These are phyloP conservation scores for Cyberlindnera mycetangii DNA, from an alignment of 805 yeast species.

Conservation along the genomic window DNA sequence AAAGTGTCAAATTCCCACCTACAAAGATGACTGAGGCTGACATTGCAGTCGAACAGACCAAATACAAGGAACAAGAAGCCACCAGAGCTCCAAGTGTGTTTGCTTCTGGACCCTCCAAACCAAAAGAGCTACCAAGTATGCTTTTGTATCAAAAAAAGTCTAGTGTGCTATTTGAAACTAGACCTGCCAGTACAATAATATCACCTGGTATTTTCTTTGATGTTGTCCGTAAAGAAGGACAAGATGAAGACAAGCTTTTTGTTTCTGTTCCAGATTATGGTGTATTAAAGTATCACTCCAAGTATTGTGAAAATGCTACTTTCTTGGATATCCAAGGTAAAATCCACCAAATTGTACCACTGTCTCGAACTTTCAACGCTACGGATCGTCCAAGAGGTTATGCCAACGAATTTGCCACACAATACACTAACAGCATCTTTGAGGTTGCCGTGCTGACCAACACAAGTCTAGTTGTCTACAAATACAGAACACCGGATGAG, in stretches of 20 bases:
- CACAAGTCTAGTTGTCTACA: constrained; percentile 71
- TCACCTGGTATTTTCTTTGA: constrained; percentile 88
- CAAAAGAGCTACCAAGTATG: constrained; percentile 27
- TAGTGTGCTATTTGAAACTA: constrained; percentile 51
- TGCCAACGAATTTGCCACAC: constrained; percentile 84
- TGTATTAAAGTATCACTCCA: constrained; percentile 65
- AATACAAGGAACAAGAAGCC: constrained; percentile 30
- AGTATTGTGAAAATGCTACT: constrained; percentile 79
- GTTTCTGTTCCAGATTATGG: constrained; percentile 86
- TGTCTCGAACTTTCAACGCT: constrained; percentile 70
- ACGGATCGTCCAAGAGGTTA: constrained; percentile 76
- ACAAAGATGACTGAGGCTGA: constrained; percentile 39
- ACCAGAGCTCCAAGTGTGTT: constrained; percentile 25
- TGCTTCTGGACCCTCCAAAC: constrained; percentile 14
- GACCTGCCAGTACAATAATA: constrained; percentile 56
- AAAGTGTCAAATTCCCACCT: constrained; percentile 67
- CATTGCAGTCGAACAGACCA: constrained; percentile 22
- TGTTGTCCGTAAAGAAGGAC: constrained; percentile 39
- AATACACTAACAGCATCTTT: constrained; percentile 63
- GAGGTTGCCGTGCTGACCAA: constrained; percentile 81
- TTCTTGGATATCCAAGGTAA: constrained; percentile 57
- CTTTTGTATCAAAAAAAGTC: constrained; percentile 55
- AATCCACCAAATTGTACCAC: constrained; percentile 70
- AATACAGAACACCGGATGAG: constrained; percentile 77
- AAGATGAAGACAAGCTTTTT: constrained; percentile 48